A percentile compares a stretch with the other conserved stretches of the same genome.
Conservation (phyloP, 2,329 filamentous ascomycete species). For the Didymella keratinophila region DNA sequence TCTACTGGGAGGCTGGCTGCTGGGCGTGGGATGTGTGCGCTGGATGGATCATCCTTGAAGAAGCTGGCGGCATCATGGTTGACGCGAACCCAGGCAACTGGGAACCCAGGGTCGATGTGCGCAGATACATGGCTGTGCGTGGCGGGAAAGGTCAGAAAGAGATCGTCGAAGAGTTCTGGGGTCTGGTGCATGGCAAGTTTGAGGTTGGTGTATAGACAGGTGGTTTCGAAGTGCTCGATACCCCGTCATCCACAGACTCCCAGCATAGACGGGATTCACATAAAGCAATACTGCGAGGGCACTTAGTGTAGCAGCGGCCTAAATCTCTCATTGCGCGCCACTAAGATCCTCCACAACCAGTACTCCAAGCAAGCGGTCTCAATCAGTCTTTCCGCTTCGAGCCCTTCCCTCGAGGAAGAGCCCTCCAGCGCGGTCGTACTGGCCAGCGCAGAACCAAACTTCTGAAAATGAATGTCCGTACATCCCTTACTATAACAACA, state of each 20-base stretch:
- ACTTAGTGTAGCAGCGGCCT: constrained; percentile 37
- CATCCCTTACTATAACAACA: constrained; percentile 25
- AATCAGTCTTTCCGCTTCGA: constrained; percentile 35
- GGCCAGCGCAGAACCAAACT: constrained; percentile 36
- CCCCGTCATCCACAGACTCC: not conserved
- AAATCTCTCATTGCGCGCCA: constrained; percentile 41
- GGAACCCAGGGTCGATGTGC: constrained; percentile 64
- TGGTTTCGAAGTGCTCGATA: constrained; percentile 18
- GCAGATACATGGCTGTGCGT: constrained; percentile 62
- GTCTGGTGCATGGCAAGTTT: constrained; percentile 54
- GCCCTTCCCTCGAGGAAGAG: constrained; percentile 32
- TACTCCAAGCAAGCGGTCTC: constrained; percentile 40
- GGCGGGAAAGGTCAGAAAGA: constrained; percentile 55
- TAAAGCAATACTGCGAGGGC: constrained; percentile 9
- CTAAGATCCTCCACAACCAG: constrained; percentile 35
- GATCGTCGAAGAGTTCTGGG: constrained; percentile 60
- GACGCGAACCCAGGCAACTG: constrained; percentile 77
- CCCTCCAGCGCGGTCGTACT: constrained; percentile 34
- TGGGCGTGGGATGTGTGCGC: constrained; percentile 89
- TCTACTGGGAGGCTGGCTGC: constrained; percentile 84
- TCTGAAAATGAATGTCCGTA: constrained; percentile 32
- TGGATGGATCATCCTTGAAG: constrained; percentile 76
- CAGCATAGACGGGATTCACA: not conserved
- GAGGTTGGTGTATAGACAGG: constrained; percentile 49
- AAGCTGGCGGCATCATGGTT: constrained; percentile 77